Evolutionary conservation across 495 filamentous ascomycete genomes (phyloP).

Genomic region (Penicillium argentinense): DNA sequence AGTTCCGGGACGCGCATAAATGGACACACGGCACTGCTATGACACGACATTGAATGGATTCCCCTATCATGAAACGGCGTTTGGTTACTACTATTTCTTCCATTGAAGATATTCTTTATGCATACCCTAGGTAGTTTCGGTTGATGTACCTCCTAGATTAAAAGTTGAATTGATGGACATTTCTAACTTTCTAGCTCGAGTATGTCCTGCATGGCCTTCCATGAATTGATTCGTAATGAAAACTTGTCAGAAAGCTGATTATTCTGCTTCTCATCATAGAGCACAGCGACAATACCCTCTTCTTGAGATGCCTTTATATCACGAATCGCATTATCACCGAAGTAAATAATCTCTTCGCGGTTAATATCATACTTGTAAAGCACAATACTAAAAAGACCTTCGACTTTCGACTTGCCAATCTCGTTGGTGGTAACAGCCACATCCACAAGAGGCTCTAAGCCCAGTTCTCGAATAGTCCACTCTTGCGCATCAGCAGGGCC

Average conservation of each 20-base stretch:
- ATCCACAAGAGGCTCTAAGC: slow-evolving; percentile 30
- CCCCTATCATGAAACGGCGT: slow-evolving; percentile 28
- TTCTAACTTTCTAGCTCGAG: slow-evolving; percentile 5
- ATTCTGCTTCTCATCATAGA: slow-evolving; percentile 32
- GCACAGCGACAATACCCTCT: slow-evolving; percentile 31
- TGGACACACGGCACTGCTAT: slow-evolving; percentile 16
- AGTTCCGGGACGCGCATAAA: slow-evolving; percentile 33
- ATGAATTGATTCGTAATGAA: slow-evolving; percentile 16
- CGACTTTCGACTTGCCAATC: slow-evolving; percentile 31
- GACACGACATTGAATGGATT: slow-evolving; percentile 30
- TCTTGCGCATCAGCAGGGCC: slow-evolving; percentile 41
- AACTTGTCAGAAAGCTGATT: slow-evolving; percentile 17
- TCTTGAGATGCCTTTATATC: slow-evolving; percentile 27
- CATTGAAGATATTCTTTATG: slow-evolving; percentile 13
- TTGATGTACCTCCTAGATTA: slow-evolving; percentile 21
- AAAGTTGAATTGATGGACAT: slow-evolving; percentile 23
- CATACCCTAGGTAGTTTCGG: slow-evolving; percentile 22
- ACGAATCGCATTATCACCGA: slow-evolving; percentile 33
- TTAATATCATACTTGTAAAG: slow-evolving; percentile 26
- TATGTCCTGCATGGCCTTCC: slow-evolving; percentile 16
- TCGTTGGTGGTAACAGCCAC: slow-evolving; percentile 37
- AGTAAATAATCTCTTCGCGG: slow-evolving; percentile 27
- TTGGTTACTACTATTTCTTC: slow-evolving; percentile 15
- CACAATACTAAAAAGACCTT: slow-evolving; percentile 34
- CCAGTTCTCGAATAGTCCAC: slow-evolving; percentile 35